Conservation (phyloP, 2,329 filamentous ascomycete genomes). For the Hypoxylon sp. region DNA sequence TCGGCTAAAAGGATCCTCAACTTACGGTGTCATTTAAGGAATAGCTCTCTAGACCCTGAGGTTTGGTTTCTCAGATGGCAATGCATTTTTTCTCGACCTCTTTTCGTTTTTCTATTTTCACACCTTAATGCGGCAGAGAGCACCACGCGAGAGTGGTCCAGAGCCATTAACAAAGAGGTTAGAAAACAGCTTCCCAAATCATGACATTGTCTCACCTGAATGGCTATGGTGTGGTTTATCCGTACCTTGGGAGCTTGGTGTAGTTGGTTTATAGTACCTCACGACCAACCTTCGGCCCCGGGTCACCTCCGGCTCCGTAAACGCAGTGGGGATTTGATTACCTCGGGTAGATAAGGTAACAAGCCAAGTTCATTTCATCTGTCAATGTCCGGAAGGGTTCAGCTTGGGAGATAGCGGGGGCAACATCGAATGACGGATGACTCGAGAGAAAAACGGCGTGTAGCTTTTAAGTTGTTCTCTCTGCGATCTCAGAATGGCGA, state of each 20-base stretch:
- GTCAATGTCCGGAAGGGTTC: neutral
- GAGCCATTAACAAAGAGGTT: neutral
- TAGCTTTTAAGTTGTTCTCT: neutral
- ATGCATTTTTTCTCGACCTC: neutral
- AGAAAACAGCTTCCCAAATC: neutral
- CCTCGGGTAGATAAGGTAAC: no score
- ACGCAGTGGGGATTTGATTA: neutral
- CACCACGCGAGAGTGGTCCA: neutral
- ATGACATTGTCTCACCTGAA: neutral
- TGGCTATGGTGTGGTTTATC: neutral
- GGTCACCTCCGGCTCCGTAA: neutral
- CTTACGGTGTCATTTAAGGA: neutral
- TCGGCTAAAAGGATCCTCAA: neutral
- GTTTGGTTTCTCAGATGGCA: neutral
- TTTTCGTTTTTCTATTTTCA: neutral
- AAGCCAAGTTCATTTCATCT: neutral
- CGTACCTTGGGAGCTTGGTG: neutral
- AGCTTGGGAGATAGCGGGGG: no score
- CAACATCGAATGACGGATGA: neutral
- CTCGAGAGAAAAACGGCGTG: neutral
- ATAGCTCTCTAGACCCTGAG: neutral
- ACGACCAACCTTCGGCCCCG: neutral
- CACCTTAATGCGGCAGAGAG: neutral
- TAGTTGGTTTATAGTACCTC: neutral
- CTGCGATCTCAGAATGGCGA: neutral